Base-by-base conservation (phyloP, 805 yeast species). In the Debaryomyces hansenii region DNA sequence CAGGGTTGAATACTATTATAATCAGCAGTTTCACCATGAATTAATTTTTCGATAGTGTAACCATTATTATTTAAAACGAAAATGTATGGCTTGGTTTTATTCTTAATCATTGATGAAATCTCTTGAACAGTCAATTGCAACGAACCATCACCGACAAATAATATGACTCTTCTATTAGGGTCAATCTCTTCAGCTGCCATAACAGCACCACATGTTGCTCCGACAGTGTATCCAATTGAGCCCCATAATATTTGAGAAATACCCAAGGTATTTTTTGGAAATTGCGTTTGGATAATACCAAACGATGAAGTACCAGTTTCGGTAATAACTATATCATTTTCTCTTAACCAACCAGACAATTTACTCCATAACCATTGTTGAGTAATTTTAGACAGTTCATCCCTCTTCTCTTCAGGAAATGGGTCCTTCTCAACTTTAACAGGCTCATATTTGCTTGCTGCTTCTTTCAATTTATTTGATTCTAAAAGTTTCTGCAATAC, bases 81-180 rank as follows among this genome's bases (percentile, higher is more conserved):
- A 41, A 69, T 53, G 55, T 69, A 67, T 16, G 70, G 67, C 28
- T 66, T 63, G 41, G 56, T 63, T 29, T 62, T 58, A 58, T 67
- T 55, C 52, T 67, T 62, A 44, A 64, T 60, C 72, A 69, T 67
- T 28, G 73, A 57, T 35, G 69, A 64, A 46, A 69, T 63, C 42
- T 69, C 74, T 48, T 69, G 74, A n/a, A 66, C 72, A 1, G 74
- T 67, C 47, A 69, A 60, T 46, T 69, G 74, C 56, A 69, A 66
- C 11, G 74, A 68, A 38, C 74, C 74, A 52, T 69, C 74, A 38
- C 74, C 74, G n/a, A 69, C 70, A 46, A 69, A 69, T 50, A 69
- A 57, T 35, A 69, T 58, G 40, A 67, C 73, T 57, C 74, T 59
- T 56, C 63, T 61, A 31, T 45, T 38, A 10, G 69, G 68, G 43